phyloP scores from a whole-genome alignment of 1,284 basidiomycete genomes.

The Neolentinus lepideus region DNA sequence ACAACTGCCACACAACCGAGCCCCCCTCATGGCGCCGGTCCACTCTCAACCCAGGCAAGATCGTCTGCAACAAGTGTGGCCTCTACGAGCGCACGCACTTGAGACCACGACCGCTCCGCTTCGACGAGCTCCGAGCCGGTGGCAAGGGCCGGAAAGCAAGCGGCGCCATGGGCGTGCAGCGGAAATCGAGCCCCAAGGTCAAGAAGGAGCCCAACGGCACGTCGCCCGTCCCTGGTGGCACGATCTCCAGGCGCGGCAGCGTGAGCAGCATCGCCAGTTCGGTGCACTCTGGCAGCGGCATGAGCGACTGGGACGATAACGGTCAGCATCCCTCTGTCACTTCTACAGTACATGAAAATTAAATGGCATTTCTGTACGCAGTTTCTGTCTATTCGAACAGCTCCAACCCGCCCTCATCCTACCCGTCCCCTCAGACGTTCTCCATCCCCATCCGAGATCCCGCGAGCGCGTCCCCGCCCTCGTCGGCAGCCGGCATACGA shows the following conservation, averaged over 20 bases:
- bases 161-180: conserved; percentile 26
- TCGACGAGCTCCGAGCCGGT: conserved; percentile 76
- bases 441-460: conserved; percentile 44
- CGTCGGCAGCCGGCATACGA: conserved; percentile 53
- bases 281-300: conserved; percentile 41
- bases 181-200: conserved; percentile 33
- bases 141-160: conserved; percentile 68
- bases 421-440: conserved; percentile 54
- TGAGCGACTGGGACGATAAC: conserved; percentile 72
- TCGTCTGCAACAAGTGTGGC: conserved; percentile 86
- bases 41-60: conserved; percentile 81
- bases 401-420: conserved; percentile 57
- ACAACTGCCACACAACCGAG: conserved; percentile 85
- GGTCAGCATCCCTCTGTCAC: conserved; percentile 35
- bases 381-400: conserved; percentile 61
- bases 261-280: conserved; percentile 53
- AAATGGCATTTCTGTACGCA: conserved; percentile 18
- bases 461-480: conserved; percentile 40
- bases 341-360: conserved; percentile 1
- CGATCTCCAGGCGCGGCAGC: conserved; percentile 46
- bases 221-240: conserved; percentile 3
- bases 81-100: conserved; percentile 81
- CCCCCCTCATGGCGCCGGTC: conserved; percentile 79
- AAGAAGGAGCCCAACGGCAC: conserved; percentile 52
- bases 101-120: conserved; percentile 70